phyloP scores from a whole-genome alignment of 805 yeast genomes.

The Ogataea corticis region DNA sequence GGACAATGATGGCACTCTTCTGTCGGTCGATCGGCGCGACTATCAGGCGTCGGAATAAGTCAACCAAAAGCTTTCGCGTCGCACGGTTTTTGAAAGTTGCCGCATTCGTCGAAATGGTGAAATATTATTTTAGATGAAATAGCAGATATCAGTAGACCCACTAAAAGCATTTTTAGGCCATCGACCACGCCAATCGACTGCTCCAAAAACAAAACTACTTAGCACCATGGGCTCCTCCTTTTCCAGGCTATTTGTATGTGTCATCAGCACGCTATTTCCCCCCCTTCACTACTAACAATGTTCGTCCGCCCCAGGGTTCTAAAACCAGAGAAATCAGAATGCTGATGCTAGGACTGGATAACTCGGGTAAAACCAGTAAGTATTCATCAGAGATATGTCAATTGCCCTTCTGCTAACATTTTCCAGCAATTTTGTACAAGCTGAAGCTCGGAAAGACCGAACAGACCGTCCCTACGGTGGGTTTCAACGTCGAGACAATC shows the following conservation, averaged over 20 bases:
- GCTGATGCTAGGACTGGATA: slow-evolving; percentile 88
- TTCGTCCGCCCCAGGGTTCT: slow-evolving; percentile 13
- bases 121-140: neutral
- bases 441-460: slow-evolving; percentile 73
- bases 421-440: slow-evolving; percentile 70
- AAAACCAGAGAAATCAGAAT: slow-evolving; percentile 45
- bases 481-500: slow-evolving; percentile 80
- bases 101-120: slow-evolving; percentile 1
- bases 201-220: neutral
- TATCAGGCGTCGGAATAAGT: neutral
- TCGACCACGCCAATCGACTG: neutral
- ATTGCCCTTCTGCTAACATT: slow-evolving; percentile 8
- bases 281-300: neutral
- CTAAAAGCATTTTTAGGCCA: no score
- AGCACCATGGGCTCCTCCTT: slow-evolving; percentile 24
- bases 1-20: no score
- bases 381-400: slow-evolving; percentile 5
- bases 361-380: slow-evolving; percentile 82
- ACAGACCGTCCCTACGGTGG: slow-evolving; percentile 89
- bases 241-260: slow-evolving; percentile 24
- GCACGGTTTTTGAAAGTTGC: neutral
- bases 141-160: no score
- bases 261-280: slow-evolving; percentile 1
- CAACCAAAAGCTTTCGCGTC: no score
- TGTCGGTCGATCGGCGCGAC: neutral